Conservation (phyloP, 2,329 filamentous ascomycete species). For the Aureobasidium sp. region DNA sequence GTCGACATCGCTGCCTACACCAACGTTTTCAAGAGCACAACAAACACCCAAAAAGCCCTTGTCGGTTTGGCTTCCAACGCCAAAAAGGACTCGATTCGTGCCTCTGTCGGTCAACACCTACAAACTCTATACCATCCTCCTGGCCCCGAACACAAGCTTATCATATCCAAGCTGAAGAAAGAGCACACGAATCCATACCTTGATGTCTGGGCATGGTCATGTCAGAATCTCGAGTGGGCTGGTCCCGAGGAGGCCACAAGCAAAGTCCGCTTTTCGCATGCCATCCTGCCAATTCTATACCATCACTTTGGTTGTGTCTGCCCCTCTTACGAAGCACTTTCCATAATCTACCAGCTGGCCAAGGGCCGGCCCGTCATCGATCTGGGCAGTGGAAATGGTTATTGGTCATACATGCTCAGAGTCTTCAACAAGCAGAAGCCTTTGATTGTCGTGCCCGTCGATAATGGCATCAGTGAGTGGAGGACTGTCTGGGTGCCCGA, state of each 20-base stretch:
- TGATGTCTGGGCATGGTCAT: conserved; percentile 61
- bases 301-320: conserved; percentile 72
- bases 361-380: conserved; percentile 52
- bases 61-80: conserved; percentile 59
- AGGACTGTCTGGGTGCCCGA: conserved; percentile 62
- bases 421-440: conserved; percentile 40
- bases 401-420: conserved; percentile 68
- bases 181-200: conserved; percentile 57
- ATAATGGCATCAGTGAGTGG: conserved; percentile 63
- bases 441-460: conserved; percentile 50
- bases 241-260: conserved; percentile 51
- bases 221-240: conserved; percentile 57
- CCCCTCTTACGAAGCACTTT: conserved; percentile 59
- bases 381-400: conserved; percentile 65
- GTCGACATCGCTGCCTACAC: conserved; percentile 61
- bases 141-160: conserved; percentile 27
- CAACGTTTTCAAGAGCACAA: conserved; percentile 56
- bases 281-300: conserved; percentile 65
- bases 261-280: conserved; percentile 53
- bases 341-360: conserved; percentile 52
- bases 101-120: conserved; percentile 52
- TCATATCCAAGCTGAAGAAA: conserved; percentile 38
- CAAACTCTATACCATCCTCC: conserved; percentile 46
- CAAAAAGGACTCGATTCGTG: conserved; percentile 55
- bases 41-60: conserved; percentile 55